phyloP scores from a whole-genome alignment of 306 rosid species.

The Mimosa pudica region DNA sequence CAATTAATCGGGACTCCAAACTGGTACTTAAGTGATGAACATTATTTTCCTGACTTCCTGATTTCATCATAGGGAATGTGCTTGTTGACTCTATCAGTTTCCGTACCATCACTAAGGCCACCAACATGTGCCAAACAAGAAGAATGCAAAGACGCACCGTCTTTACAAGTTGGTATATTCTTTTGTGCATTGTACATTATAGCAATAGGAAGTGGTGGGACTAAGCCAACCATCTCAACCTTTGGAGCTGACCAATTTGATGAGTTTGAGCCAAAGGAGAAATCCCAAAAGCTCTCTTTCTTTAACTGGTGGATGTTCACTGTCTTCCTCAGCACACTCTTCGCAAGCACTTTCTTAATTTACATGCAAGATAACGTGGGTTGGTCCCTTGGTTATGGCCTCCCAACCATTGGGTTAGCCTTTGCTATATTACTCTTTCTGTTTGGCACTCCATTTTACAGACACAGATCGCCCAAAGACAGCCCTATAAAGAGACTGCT shows the following conservation, averaged over 20 bases:
- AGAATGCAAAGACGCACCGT: slow-evolving; percentile 51
- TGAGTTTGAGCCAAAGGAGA: slow-evolving; percentile 66
- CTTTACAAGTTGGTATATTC: slow-evolving; percentile 61
- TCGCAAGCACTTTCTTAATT: slow-evolving; percentile 66
- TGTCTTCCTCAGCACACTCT: slow-evolving; percentile 65
- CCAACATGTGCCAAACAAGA: slow-evolving; percentile 28
- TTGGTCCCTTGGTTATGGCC: slow-evolving; percentile 70
- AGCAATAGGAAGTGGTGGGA: not conserved
- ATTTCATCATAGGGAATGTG: slow-evolving; percentile 58
- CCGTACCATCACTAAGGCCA: slow-evolving; percentile 47
- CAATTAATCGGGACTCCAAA: too few relatives aligned
- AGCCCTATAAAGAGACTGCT: slow-evolving; percentile 26
- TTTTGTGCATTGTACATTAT: slow-evolving; percentile 66
- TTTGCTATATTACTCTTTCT: slow-evolving; percentile 43
- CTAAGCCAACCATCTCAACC: not conserved
- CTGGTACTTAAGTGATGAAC: not conserved
- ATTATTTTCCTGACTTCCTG: not conserved
- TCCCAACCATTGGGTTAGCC: slow-evolving; percentile 71
- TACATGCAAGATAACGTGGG: slow-evolving; percentile 73
- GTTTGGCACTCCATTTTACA: not conserved
- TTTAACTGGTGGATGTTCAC: slow-evolving; percentile 88
- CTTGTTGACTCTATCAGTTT: slow-evolving; percentile 64
- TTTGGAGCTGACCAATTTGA: not conserved
- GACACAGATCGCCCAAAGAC: not conserved
- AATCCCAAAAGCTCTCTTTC: slow-evolving; percentile 60